These are phyloP conservation scores for Prunus mume DNA, from an alignment of 306 rosid genomes.

Conservation along the genomic window DNA sequence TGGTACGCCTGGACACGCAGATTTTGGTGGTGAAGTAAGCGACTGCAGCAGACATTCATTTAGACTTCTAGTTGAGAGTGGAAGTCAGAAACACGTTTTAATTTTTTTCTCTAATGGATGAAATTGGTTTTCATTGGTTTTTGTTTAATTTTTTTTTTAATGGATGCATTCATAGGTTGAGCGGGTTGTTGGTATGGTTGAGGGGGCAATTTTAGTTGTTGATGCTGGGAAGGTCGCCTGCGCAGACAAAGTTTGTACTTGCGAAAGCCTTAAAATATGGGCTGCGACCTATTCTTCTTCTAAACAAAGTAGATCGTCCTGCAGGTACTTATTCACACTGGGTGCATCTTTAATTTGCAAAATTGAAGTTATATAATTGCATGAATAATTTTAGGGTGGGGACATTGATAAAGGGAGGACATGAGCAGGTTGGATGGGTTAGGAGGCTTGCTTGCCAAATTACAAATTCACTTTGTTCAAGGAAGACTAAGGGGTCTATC, in stretches of 20 bases:
- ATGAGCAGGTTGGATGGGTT: neutral
- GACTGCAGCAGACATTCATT: neutral
- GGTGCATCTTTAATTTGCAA: neutral
- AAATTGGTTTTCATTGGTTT: neutral
- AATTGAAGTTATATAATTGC: neutral
- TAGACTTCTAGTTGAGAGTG: neutral
- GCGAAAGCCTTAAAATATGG: slow-evolving; percentile 95
- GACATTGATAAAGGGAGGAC: neutral
- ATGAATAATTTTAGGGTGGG: neutral
- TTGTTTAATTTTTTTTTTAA: neutral
- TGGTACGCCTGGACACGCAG: slow-evolving; percentile 97
- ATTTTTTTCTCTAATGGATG: neutral
- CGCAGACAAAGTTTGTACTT: slow-evolving; percentile 92
- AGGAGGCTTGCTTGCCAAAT: neutral
- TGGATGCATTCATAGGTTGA: slow-evolving; percentile 61
- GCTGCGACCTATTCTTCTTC: slow-evolving; percentile 85
- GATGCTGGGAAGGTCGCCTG: slow-evolving; percentile 99
- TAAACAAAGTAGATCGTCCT: slow-evolving; percentile 97
- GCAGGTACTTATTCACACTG: slow-evolving; percentile 43
- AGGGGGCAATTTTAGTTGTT: slow-evolving; percentile 90
- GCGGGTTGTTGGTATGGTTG: slow-evolving; percentile 97
- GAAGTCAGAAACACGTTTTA: neutral
- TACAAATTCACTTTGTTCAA: neutral
- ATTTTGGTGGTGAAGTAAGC: slow-evolving; percentile 96
- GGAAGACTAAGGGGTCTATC: neutral